A percentile compares a stretch with the other conserved stretches of the same genome.
phyloP scores from a whole-genome alignment of 371 early-diverging fungal genomes.

The Batkoa obscura region DNA sequence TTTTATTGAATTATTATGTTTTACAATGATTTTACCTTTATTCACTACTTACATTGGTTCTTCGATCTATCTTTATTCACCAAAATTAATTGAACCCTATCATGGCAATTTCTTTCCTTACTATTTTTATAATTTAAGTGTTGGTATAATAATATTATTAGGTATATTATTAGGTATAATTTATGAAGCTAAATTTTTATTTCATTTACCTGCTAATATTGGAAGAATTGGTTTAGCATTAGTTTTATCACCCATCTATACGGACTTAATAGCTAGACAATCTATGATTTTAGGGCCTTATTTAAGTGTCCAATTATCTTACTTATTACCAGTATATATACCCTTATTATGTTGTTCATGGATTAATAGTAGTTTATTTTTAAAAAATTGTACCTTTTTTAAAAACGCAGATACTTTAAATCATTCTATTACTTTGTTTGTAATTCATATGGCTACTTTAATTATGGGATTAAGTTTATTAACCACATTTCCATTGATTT shows the following conservation, averaged over 20 bases:
- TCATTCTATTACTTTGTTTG: neutral
- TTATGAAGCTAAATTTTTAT: neutral
- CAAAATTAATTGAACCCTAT: neutral
- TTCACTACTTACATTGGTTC: neutral
- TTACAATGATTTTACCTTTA: neutral
- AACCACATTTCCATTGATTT: neutral
- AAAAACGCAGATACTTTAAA: conserved; percentile 1
- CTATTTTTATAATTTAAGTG: neutral
- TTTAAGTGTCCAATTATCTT: neutral
- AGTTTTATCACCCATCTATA: neutral
- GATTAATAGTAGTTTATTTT: neutral
- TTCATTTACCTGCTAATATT: neutral
- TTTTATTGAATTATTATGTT: neutral
- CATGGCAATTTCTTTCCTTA: conserved; percentile 4
- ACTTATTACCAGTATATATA: conserved; percentile 1
- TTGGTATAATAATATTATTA: neutral
- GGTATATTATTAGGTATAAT: neutral
- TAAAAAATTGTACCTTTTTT: neutral
- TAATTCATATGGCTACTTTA: neutral
- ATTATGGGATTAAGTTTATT: neutral
- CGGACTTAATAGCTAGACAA: no score
- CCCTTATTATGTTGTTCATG: neutral
- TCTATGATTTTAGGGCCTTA: neutral
- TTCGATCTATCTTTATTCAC: neutral
- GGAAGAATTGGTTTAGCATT: neutral